Conservation (phyloP, 805 yeast species). For the Starmerella floris region DNA sequence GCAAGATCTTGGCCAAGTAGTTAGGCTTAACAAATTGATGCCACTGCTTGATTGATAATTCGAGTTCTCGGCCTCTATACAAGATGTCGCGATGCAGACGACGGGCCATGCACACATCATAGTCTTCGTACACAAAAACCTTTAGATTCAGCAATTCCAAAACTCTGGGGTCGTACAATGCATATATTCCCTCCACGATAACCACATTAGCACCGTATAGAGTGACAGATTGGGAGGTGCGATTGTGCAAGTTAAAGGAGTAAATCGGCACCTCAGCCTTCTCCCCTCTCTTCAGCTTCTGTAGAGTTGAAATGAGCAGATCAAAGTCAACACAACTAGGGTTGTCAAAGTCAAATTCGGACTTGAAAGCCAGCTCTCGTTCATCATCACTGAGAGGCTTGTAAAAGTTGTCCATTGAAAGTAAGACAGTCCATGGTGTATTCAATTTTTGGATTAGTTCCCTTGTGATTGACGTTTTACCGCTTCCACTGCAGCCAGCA, state of each 20-base stretch:
- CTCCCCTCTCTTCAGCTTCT: conserved; percentile 54
- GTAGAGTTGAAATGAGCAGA: conserved; percentile 47
- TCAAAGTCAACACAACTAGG: conserved; percentile 81
- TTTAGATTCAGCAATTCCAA: conserved; percentile 70
- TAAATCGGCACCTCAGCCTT: conserved; percentile 54
- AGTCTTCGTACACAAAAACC: conserved; percentile 84
- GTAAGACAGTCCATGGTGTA: conserved; percentile 79
- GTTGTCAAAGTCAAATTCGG: conserved; percentile 72
- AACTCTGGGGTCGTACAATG: conserved; percentile 57
- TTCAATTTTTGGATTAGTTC: conserved; percentile 55
- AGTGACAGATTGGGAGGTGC: conserved; percentile 52
- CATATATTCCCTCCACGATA: conserved; percentile 81
- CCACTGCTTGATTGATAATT: conserved; percentile 82
- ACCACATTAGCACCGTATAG: conserved; percentile 91
- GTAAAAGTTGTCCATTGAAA: conserved; percentile 86
- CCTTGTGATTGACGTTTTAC: conserved; percentile 85
- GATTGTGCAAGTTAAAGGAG: conserved; percentile 50
- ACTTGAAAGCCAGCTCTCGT: conserved; percentile 45
- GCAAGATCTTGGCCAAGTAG: conserved; percentile 59
- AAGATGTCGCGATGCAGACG: conserved; percentile 76
- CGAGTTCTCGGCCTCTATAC: conserved; percentile 71
- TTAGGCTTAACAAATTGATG: conserved; percentile 82
- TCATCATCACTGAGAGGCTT: conserved; percentile 55
- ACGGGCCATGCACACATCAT: conserved; percentile 83
- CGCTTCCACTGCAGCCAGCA: conserved; percentile 80